Evolutionary conservation across 768 basidiomycete species (phyloP).

Genomic region (Pleurotus eryngii): DNA sequence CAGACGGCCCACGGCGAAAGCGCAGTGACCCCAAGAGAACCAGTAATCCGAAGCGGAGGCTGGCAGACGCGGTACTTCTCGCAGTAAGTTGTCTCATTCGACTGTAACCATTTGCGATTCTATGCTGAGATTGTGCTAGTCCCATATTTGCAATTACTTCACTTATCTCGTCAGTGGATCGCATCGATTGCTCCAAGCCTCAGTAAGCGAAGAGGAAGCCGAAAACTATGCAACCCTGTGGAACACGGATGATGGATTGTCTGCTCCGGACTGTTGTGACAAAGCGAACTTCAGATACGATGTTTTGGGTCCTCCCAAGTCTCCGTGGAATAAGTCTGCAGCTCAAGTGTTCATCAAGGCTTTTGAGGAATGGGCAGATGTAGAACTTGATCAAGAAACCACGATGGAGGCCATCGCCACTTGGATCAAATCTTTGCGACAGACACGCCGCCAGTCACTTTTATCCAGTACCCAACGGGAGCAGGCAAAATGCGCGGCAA

Average conservation of each 20-base stretch:
- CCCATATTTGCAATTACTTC: not conserved
- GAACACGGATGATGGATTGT: not conserved
- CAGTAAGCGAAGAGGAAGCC: not conserved
- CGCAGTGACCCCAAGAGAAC: too few relatives aligned
- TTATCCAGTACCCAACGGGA: not conserved
- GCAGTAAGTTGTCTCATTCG: too few relatives aligned
- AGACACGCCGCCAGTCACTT: not conserved
- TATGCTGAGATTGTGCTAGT: too few relatives aligned
- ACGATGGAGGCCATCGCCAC: too few relatives aligned
- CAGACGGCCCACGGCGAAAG: too few relatives aligned
- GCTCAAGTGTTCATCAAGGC: not conserved
- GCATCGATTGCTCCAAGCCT: not conserved
- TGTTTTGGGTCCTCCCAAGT: conserved; percentile 1
- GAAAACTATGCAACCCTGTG: not conserved
- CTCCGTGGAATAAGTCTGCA: conserved; percentile 7
- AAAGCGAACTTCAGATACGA: conserved; percentile 2
- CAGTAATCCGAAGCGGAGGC: not conserved
- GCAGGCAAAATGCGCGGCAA: too few relatives aligned
- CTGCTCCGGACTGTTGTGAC: not conserved
- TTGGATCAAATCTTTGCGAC: not conserved
- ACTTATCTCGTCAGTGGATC: not conserved
- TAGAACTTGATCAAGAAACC: not conserved
- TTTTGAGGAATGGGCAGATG: not conserved
- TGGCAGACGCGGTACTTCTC: not conserved
- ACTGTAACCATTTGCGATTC: too few relatives aligned